Evolutionary conservation across 2,329 filamentous ascomycete genomes (phyloP).

Genomic region (Neofusicoccum kwambonambiense): DNA sequence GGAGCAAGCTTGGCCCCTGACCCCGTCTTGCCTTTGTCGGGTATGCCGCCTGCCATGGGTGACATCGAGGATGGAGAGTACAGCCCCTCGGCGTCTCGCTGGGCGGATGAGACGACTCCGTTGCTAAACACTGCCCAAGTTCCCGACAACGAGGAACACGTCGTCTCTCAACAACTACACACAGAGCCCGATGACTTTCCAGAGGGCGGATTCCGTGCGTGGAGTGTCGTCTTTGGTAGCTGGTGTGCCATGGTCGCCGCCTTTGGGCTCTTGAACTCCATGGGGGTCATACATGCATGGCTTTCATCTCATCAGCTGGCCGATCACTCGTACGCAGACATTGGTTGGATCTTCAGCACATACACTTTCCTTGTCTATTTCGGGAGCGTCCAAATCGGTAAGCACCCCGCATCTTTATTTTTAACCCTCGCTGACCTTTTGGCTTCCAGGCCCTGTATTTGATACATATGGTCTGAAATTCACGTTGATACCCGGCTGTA

Average conservation of each 20-base stretch:
- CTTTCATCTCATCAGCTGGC: conserved; percentile 38
- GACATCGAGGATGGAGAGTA: background rate
- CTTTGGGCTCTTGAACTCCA: conserved; percentile 42
- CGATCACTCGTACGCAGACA: conserved; percentile 33
- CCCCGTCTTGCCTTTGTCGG: background rate
- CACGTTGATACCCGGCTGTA: conserved; percentile 31
- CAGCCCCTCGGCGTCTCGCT: conserved; percentile 3
- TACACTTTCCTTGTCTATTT: conserved; percentile 43
- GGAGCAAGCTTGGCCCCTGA: background rate
- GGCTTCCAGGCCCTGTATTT: conserved; percentile 34
- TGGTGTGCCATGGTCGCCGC: conserved; percentile 42
- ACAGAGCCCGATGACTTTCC: conserved; percentile 27
- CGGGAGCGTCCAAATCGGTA: conserved; percentile 32
- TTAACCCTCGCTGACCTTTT: background rate
- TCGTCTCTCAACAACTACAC: conserved; percentile 11
- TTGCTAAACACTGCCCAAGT: conserved; percentile 1
- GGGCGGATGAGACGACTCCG: conserved; percentile 8
- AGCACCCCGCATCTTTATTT: background rate
- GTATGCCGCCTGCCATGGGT: background rate
- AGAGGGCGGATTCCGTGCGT: conserved; percentile 44
- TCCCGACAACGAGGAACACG: background rate
- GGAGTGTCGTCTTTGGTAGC: conserved; percentile 44
- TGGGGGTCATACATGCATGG: conserved; percentile 42
- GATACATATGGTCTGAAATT: conserved; percentile 35
- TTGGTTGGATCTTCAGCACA: conserved; percentile 44